Evolutionary conservation across 2,329 filamentous ascomycete genomes (phyloP).

Genomic region (Cercospora sp.): DNA sequence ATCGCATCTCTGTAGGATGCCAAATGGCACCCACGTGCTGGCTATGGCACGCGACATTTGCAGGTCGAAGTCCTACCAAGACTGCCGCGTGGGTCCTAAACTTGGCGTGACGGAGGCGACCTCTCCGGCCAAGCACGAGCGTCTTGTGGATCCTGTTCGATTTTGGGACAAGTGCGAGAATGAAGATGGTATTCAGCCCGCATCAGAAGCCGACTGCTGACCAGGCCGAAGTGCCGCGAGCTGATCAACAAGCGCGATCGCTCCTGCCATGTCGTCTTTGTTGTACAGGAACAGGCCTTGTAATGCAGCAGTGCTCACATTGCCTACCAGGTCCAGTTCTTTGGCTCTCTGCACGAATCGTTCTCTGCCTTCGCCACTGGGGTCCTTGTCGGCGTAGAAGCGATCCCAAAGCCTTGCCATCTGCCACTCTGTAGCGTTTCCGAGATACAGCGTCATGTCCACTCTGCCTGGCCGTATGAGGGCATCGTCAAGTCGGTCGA

Average conservation of each 20-base stretch:
- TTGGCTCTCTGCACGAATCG: slow-evolving; percentile 71
- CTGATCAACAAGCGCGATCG: slow-evolving; percentile 56
- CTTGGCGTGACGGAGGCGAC: neutral
- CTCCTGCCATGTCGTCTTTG: slow-evolving; percentile 85
- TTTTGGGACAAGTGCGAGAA: neutral
- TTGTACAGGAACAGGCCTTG: slow-evolving; percentile 95
- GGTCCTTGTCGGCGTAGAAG: slow-evolving; percentile 84
- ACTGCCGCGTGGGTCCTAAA: neutral
- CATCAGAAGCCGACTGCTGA: neutral
- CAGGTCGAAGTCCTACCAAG: neutral
- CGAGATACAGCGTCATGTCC: slow-evolving; percentile 88
- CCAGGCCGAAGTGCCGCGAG: slow-evolving; percentile 25
- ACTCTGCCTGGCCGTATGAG: slow-evolving; percentile 88
- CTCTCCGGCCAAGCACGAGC: neutral
- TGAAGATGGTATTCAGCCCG: neutral
- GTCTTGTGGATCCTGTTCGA: neutral
- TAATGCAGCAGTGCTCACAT: slow-evolving; percentile 82
- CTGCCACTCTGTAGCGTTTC: slow-evolving; percentile 82
- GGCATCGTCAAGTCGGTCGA: slow-evolving; percentile 84
- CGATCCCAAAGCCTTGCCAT: slow-evolving; percentile 87
- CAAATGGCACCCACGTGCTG: neutral
- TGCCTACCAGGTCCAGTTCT: slow-evolving; percentile 68
- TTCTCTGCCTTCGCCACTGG: slow-evolving; percentile 60
- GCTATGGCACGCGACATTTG: slow-evolving; percentile 1
- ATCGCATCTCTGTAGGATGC: neutral